Percentiles rank a stretch among this genome's conserved stretches.
These are phyloP conservation scores for Prunus armeniaca DNA, from an alignment of 306 rosid genomes.

Conservation along the genomic window DNA sequence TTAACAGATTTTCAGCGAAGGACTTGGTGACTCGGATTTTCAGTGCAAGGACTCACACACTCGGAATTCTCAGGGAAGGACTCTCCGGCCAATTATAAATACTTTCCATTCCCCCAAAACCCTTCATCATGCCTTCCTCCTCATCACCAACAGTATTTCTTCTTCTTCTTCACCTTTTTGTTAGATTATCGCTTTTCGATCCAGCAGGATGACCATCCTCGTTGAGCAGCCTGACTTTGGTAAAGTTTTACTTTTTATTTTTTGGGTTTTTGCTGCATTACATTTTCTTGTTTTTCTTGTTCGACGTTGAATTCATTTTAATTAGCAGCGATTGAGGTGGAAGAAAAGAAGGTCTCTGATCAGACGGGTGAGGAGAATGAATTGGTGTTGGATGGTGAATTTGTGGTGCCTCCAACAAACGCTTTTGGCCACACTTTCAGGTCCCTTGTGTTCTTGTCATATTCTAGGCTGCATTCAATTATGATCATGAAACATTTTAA, in stretches of 20 bases:
- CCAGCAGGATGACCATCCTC: constrained; percentile 50
- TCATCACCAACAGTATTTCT: neutral
- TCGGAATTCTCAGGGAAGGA: constrained; percentile 72
- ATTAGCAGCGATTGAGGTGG: constrained; percentile 34
- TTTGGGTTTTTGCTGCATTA: neutral
- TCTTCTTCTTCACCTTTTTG: neutral
- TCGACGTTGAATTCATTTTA: neutral
- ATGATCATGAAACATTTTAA: too few relatives aligned
- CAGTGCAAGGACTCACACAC: constrained; percentile 55
- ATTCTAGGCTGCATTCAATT: too few relatives aligned
- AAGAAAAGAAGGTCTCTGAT: constrained; percentile 24
- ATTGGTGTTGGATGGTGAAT: constrained; percentile 52
- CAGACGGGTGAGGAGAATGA: constrained; percentile 36
- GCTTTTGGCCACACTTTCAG: constrained; percentile 72
- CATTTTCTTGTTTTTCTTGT: too few relatives aligned
- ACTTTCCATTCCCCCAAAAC: neutral
- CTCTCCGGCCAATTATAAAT: constrained; percentile 71
- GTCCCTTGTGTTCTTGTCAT: constrained; percentile 19
- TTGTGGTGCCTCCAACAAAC: constrained; percentile 48
- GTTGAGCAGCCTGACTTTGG: constrained; percentile 41
- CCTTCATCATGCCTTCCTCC: neutral
- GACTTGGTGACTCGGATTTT: constrained; percentile 34
- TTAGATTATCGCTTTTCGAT: neutral
- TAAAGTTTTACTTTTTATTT: constrained; percentile 4
- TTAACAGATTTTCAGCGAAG: constrained; percentile 2